Conservation (phyloP, 2,329 filamentous ascomycete genomes). For the Colletotrichum sp. region DNA sequence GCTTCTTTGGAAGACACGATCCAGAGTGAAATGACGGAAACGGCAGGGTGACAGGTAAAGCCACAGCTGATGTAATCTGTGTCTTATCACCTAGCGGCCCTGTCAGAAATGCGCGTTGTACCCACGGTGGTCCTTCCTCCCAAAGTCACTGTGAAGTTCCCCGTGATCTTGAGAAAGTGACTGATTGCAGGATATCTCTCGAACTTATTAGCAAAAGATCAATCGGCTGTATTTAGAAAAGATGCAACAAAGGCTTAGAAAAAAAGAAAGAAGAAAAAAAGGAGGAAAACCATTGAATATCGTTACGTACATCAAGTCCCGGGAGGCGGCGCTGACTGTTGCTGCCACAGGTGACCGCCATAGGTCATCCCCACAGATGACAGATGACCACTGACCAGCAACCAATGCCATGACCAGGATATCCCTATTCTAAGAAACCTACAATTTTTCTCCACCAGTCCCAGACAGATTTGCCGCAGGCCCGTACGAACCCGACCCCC, state of each 20-base stretch:
- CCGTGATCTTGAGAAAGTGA: background rate
- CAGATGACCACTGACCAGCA: background rate
- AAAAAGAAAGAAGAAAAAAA: too few relatives aligned
- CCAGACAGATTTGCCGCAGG: constrained; percentile 12
- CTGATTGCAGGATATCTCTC: background rate
- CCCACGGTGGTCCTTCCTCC: background rate
- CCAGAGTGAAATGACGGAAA: background rate
- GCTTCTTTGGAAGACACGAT: background rate
- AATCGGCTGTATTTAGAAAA: background rate
- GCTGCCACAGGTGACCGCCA: background rate
- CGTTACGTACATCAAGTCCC: background rate
- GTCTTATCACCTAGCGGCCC: background rate
- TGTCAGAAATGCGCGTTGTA: background rate
- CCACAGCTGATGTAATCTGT: background rate
- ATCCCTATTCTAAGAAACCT: background rate
- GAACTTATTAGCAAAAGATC: background rate
- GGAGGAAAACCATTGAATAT: background rate
- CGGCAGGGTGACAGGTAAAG: background rate
- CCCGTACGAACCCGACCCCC: constrained; percentile 15
- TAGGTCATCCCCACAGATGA: background rate
- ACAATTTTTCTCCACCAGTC: constrained; percentile 11
- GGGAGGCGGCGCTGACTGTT: background rate
- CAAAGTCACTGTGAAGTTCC: background rate
- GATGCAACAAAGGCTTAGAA: background rate
- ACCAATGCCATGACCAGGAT: background rate